A percentile compares a stretch with the other conserved stretches of the same genome.
Conservation (phyloP, 2,329 filamentous ascomycete species). For the Colletotrichum abscissum region DNA sequence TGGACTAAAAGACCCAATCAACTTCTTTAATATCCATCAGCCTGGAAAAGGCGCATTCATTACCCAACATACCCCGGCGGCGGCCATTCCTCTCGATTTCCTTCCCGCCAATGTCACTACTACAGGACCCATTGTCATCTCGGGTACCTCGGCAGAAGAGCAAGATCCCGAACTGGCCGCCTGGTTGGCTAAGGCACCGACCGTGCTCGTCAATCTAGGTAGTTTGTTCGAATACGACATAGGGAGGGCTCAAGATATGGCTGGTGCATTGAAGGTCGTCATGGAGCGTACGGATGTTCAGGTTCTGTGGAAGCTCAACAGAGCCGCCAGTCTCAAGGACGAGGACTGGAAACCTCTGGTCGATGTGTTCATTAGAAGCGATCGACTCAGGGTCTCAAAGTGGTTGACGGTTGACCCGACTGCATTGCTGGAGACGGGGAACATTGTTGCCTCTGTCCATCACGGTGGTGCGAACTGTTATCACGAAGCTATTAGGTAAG, state of each 20-base stretch:
- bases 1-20: conserved; percentile 40
- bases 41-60: conserved; percentile 40
- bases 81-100: conserved; percentile 38
- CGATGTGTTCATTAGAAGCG: conserved; percentile 37
- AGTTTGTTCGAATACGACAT: conserved; percentile 38
- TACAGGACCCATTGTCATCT: conserved; percentile 40
- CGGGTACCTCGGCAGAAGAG: conserved; percentile 35
- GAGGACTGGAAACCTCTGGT: conserved; percentile 22
- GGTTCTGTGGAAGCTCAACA: conserved; percentile 46
- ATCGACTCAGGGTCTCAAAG: conserved; percentile 38
- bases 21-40: conserved; percentile 34
- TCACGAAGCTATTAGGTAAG: conserved; percentile 56
- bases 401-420: conserved; percentile 47
- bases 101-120: conserved; percentile 38
- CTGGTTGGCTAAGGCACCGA: conserved; percentile 39
- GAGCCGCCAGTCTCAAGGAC: conserved; percentile 35
- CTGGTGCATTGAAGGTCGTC: conserved; percentile 37
- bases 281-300: conserved; percentile 41
- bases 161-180: conserved; percentile 41
- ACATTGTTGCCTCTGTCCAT: conserved; percentile 49
- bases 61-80: conserved; percentile 40
- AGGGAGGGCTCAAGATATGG: conserved; percentile 42
- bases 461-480: conserved; percentile 55
- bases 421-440: conserved; percentile 47
- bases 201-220: conserved; percentile 43